A percentile compares a stretch with the other conserved stretches of the same genome.
These are phyloP conservation scores for Singerocomus rubriflavus DNA, from an alignment of 1,284 basidiomycete species.

Conservation along the genomic window DNA sequence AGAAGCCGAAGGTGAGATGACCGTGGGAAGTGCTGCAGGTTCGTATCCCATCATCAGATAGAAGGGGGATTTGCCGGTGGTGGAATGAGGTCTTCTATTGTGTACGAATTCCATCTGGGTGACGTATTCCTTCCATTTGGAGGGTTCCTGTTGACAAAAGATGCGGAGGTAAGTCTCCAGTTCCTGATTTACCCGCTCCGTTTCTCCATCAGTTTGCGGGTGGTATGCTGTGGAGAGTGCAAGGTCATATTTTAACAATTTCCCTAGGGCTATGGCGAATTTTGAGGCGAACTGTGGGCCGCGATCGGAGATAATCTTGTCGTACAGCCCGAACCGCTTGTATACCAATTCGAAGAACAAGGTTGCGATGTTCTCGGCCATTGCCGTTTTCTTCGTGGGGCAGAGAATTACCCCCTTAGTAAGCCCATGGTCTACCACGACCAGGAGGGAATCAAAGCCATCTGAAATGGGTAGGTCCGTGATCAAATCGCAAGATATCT, in stretches of 20 bases:
- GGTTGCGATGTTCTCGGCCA: constrained; percentile 4
- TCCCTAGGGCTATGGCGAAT: constrained; percentile 6
- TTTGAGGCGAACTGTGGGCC: neutral
- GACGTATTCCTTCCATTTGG: no score
- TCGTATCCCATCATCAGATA: no score
- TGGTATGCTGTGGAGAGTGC: neutral
- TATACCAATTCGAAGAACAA: constrained; percentile 7
- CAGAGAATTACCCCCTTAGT: constrained; percentile 10
- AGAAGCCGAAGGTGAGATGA: no score
- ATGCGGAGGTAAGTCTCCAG: neutral
- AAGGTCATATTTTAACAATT: neutral
- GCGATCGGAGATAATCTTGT: no score
- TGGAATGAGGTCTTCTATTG: no score
- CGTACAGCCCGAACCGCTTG: no score
- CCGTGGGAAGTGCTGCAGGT: no score
- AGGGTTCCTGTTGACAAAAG: no score
- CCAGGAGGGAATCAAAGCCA: constrained; percentile 17
- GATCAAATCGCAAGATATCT: constrained; percentile 17
- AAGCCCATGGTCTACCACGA: constrained; percentile 22
- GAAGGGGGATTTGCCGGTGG: no score
- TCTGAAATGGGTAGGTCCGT: constrained; percentile 7
- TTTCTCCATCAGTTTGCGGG: constrained; percentile 2
- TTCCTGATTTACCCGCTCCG: constrained; percentile 3
- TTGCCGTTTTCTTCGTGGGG: constrained; percentile 18
- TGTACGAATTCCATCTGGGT: no score